Evolutionary conservation across 2,329 filamentous ascomycete genomes (phyloP).

Genomic region (Madurella mycetomatis): DNA sequence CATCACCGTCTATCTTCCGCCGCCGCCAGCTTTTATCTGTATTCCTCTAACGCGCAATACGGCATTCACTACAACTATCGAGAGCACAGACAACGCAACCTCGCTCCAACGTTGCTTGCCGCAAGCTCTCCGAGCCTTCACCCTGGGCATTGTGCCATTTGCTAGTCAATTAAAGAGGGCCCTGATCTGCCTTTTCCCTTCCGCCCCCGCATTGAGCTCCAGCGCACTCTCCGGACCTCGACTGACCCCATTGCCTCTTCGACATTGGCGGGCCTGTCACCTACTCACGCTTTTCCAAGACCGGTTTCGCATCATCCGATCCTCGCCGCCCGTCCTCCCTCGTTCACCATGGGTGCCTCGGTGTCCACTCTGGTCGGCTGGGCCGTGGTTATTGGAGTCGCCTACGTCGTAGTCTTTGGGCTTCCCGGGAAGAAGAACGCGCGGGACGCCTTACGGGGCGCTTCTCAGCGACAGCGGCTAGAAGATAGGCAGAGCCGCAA

Average conservation of each 20-base stretch:
- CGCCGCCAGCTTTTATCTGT: not conserved
- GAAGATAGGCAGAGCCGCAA: slow-evolving; percentile 32
- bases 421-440: slow-evolving; percentile 25
- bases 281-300: not conserved
- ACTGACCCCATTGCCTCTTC: slow-evolving; percentile 1
- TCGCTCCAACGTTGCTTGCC: not conserved
- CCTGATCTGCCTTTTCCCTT: slow-evolving; percentile 12
- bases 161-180: slow-evolving; percentile 9
- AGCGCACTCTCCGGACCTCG: slow-evolving; percentile 2
- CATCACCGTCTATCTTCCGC: not conserved
- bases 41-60: not conserved
- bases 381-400: slow-evolving; percentile 27
- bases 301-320: not conserved
- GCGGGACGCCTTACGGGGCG: slow-evolving; percentile 19
- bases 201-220: slow-evolving; percentile 12
- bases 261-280: slow-evolving; percentile 5
- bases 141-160: slow-evolving; percentile 8
- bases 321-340: not conserved
- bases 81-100: not conserved
- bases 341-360: slow-evolving; percentile 32
- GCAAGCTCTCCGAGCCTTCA: slow-evolving; percentile 4
- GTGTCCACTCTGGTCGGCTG: slow-evolving; percentile 35
- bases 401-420: slow-evolving; percentile 24
- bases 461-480: slow-evolving; percentile 26
- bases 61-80: not conserved